A percentile compares a stretch with the other conserved stretches of the same genome.
Evolutionary conservation across 257 asterid genomes (phyloP).

Genomic region (Fraxinus quadrangulata): DNA sequence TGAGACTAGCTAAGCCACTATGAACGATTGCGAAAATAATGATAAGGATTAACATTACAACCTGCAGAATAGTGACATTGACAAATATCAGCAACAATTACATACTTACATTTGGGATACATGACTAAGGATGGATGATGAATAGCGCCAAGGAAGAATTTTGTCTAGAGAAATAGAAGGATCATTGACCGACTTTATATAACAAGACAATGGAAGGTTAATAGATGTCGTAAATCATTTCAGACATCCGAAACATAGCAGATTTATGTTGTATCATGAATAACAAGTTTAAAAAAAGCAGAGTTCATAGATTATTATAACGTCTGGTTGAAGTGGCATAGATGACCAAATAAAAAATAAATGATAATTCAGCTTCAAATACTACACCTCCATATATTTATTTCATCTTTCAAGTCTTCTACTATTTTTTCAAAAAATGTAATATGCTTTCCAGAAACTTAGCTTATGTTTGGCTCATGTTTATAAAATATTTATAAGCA

Average conservation of each 20-base stretch:
- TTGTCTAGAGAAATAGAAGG: neutral
- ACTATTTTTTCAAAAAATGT: neutral
- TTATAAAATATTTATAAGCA: no score
- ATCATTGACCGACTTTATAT: neutral
- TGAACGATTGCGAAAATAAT: slow-evolving; percentile 83
- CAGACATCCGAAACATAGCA: neutral
- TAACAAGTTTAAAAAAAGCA: neutral
- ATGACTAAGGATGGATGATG: neutral
- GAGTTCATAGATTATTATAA: neutral
- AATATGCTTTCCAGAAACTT: neutral
- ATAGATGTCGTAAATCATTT: neutral
- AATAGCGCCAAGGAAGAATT: neutral
- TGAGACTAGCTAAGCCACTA: slow-evolving; percentile 95
- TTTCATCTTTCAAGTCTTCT: neutral
- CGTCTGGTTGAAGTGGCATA: neutral
- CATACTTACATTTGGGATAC: slow-evolving; percentile 1
- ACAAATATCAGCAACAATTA: slow-evolving; percentile 11
- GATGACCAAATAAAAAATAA: neutral
- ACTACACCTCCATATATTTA: neutral
- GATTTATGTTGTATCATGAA: neutral
- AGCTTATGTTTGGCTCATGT: no score
- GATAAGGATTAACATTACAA: slow-evolving; percentile 67
- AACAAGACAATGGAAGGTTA: neutral
- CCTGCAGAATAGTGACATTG: slow-evolving; percentile 48
- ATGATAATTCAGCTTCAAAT: neutral